Conservation (phyloP, 208 protist species). For the Histomonas meleagridis region DNA sequence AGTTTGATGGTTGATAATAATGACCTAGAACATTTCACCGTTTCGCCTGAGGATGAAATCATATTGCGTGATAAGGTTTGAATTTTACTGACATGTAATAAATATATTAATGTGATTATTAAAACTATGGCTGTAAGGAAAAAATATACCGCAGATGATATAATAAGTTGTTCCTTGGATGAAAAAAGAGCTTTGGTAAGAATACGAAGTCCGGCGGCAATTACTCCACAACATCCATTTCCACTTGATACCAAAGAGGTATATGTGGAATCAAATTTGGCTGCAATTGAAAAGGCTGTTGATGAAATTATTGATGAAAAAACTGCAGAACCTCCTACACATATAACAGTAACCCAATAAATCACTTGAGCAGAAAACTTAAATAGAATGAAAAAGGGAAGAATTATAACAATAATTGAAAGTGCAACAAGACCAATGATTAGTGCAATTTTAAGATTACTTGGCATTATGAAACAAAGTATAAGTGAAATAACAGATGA, state of each 20-base stretch:
- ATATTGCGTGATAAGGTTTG: neutral
- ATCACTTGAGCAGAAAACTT: neutral
- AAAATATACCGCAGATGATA: neutral
- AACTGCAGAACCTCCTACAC: neutral
- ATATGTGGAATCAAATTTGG: neutral
- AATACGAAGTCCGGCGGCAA: neutral
- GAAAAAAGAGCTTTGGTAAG: neutral
- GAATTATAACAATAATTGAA: neutral
- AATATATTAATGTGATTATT: neutral
- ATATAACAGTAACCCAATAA: neutral
- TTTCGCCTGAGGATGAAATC: neutral
- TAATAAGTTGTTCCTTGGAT: too few species aligned
- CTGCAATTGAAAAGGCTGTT: neutral
- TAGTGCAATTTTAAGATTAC: neutral
- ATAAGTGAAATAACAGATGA: neutral
- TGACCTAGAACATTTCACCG: neutral
- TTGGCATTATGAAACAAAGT: neutral
- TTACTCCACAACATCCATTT: neutral
- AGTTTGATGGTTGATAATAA: neutral
- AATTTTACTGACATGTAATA: neutral
- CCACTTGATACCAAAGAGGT: neutral
- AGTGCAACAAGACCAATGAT: neutral
- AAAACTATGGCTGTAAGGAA: neutral
- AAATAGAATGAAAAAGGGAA: neutral
- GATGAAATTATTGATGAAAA: neutral